A percentile compares a stretch with the other conserved stretches of the same genome.
These are phyloP conservation scores for Lecanicillium sp. DNA, from an alignment of 2,329 filamentous ascomycete species.

Conservation along the genomic window DNA sequence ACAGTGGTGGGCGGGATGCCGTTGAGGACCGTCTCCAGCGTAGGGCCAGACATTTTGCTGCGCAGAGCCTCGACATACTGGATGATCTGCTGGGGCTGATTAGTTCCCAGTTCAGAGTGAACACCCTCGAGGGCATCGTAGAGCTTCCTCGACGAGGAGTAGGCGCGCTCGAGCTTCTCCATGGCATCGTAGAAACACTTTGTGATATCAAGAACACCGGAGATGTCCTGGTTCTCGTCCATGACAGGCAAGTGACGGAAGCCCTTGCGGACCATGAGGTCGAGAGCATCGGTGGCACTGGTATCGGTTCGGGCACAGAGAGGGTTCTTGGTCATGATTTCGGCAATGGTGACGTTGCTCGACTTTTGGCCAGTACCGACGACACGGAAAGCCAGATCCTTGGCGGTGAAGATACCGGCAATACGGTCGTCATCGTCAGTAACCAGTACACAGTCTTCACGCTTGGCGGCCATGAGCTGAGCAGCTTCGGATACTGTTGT, in stretches of 20 bases:
- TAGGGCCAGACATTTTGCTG: conserved; percentile 95
- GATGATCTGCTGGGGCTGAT: conserved; percentile 96
- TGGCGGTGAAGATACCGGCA: conserved; percentile 97
- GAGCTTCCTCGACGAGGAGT: conserved; percentile 94
- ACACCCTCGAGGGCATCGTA: conserved; percentile 98
- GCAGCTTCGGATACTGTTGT: conserved; percentile 94
- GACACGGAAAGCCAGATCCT: conserved; percentile 95
- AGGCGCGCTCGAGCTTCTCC: conserved; percentile 97
- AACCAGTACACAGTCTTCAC: conserved; percentile 95
- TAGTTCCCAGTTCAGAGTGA: conserved; percentile 91
- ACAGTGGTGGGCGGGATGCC: conserved; percentile 90
- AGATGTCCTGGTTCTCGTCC: conserved; percentile 99
- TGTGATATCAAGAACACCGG: conserved; percentile 94
- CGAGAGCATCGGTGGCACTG: conserved; percentile 61
- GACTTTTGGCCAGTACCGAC: conserved; percentile 88
- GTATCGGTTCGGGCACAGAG: conserved; percentile 96
- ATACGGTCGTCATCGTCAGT: conserved; percentile 98
- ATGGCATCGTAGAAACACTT: conserved; percentile 99
- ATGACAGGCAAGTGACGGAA: conserved; percentile 97
- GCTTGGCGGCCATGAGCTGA: conserved; percentile 97
- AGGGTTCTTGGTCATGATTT: conserved; percentile 99
- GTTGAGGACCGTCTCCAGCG: conserved; percentile 87
- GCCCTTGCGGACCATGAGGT: conserved; percentile 30
- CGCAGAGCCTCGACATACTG: conserved; percentile 96
- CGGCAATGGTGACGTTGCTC: conserved; percentile 83